Base-by-base conservation (phyloP, 331 rosid genomes). In the Malus hybrid region DNA sequence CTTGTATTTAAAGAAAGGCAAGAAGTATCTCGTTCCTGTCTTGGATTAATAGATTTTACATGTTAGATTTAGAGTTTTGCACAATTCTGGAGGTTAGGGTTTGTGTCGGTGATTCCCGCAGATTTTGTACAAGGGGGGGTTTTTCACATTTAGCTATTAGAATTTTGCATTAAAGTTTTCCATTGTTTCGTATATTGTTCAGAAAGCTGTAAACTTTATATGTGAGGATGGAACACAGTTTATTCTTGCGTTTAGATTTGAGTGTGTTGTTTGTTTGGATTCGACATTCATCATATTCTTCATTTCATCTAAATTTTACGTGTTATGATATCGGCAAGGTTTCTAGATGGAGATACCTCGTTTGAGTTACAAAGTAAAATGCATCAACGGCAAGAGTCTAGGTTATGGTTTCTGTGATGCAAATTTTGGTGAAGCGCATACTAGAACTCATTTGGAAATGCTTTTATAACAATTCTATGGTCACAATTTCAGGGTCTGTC, bases 111-210 rank as follows among this genome's bases (percentile, higher is more conserved):
- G 75, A 29, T 28, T 83, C 83, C 76, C 82, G 78, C 83, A 84
- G 90, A 65, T 92, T 86, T 86, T 86, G 44, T 39, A 39, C 44
- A 8, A 36, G 11, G 44, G 77, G 86, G 74, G 74, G n/a, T n/a
- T 57, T 82, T 79, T 52, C 70, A 31, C 57, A 62, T 67, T 60
- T 31, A 32, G 33, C 50, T 28, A n/a, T 29, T 11, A 64, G 61
- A 29, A 46, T 63, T 63, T 64, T 44, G 24, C n/a, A 12, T 33
- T 69, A 1, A 19, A 54, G n/a, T 67, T 69, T 62, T 50, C 33
- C 20, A 14, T 22, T 65, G 39, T 70, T 69, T 71, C 28, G 62
- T 62, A 72, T 55, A 54, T 71, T 66, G 65, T 36, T 48, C 68
- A 18, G 16, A 57, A 63, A 54, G 62, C 65, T 74, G 76, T 77